Conservation (phyloP, 164 flowering plant genomes). For the Kingdonia uniflora region DNA sequence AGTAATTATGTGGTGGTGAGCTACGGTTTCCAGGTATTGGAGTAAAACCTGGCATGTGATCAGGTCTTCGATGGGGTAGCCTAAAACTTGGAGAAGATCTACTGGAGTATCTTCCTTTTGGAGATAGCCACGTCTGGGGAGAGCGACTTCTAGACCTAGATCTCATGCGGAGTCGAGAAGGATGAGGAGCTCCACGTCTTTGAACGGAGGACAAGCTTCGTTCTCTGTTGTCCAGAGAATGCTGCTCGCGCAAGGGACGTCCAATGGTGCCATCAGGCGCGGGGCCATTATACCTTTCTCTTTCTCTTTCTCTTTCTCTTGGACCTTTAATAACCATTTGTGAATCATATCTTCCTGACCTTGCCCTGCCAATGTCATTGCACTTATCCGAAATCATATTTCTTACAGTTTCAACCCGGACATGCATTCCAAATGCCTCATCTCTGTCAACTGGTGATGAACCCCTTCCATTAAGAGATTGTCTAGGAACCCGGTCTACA, state of each 20-base stretch:
- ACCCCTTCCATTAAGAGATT: conserved; percentile 19
- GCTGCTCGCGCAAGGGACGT: conserved; percentile 15
- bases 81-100: conserved; percentile 36
- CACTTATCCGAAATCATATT: conserved; percentile 22
- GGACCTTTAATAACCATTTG: conserved; percentile 17
- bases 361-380: conserved; percentile 17
- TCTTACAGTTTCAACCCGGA: conserved; percentile 15
- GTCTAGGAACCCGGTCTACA: conserved; percentile 7
- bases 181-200: conserved; percentile 18
- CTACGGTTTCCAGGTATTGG: conserved; percentile 22
- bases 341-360: conserved; percentile 20
- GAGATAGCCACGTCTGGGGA: conserved; percentile 26
- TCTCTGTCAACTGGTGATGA: conserved; percentile 34
- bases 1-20: conserved; percentile 22
- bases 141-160: conserved; percentile 32
- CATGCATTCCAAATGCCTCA: conserved; percentile 17
- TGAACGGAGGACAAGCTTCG: conserved; percentile 33
- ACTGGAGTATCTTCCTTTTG: conserved; percentile 25
- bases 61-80: conserved; percentile 25
- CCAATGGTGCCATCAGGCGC: conserved; percentile 15
- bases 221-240: conserved; percentile 26
- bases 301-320: too few relatives aligned
- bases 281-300: conserved; percentile 27
- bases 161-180: conserved; percentile 17
- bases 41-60: conserved; percentile 17